Evolutionary conservation across 2,329 filamentous ascomycete species (phyloP).

Genomic region (Alternaria arbusti): DNA sequence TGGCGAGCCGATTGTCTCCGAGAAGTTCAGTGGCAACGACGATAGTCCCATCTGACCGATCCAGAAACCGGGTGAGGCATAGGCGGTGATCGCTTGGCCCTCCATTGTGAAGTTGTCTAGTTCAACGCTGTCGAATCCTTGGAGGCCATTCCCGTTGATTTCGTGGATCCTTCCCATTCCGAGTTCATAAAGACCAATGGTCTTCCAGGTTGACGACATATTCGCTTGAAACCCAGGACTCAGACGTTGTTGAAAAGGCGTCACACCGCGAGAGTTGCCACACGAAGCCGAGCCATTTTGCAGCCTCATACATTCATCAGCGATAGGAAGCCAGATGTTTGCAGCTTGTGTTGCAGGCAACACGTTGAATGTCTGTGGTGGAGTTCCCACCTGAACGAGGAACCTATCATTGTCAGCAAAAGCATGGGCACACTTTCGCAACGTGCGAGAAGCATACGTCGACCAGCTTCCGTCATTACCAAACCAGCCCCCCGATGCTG

Average conservation of each 20-base stretch:
- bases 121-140: not conserved
- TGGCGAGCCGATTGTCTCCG: not conserved
- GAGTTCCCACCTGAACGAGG: not conserved
- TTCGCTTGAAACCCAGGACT: constrained; percentile 5
- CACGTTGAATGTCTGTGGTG: constrained; percentile 1
- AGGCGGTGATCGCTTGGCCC: not conserved
- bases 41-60: not conserved
- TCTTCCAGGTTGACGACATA: constrained; percentile 3
- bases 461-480: constrained; percentile 5
- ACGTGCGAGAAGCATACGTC: not conserved
- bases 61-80: not conserved
- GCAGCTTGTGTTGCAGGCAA: not conserved
- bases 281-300: not conserved
- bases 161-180: not conserved
- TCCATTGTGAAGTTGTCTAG: not conserved
- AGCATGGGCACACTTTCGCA: too few relatives aligned
- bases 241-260: not conserved
- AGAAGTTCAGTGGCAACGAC: not conserved
- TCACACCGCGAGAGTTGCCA: not conserved
- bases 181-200: not conserved
- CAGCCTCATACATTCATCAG: not conserved
- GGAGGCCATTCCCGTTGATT: not conserved
- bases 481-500: not conserved
- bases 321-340: not conserved
- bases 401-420: not conserved